Base-by-base conservation (phyloP, 139 green algal species). In the Eudorina sp. region DNA sequence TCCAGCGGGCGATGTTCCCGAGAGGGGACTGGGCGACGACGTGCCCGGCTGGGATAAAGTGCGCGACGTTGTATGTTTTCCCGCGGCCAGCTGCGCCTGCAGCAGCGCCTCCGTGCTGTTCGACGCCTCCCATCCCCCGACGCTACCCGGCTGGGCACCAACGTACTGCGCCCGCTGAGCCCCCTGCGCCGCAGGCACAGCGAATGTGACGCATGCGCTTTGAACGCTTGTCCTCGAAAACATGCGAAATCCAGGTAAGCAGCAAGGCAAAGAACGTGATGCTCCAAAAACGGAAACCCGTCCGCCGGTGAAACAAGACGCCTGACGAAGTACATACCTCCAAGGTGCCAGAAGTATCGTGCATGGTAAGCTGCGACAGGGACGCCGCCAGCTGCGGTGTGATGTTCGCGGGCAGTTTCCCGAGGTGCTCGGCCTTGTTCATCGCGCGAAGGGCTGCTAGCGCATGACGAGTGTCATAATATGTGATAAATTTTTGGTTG, bases 401-500 rank as follows among this genome's bases (percentile, higher is more conserved):
- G 78, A 93, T 79, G 69, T 93, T 83, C 9, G 60, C 25, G 55
- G 90, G 90, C 60, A 93, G 73, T 73, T 90, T 91, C 64, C 83
- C 88, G 5, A 93, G 88, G 38, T 92, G 84, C 89, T 94, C 93
- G 13, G 93, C 95, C 11, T 89, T 85, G 83, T 95, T 93, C 90
- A 96, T 94, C 9, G 92, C 94, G 11, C 86, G 81, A 68, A 95
- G 88, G 7, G 94, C 95, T 4, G 90, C 88, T 25, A 90, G 89
- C 18, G 93, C 94, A 78, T 95, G 92, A 18, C 95, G 91, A 40
- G 94, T 90, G 80, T 99, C 97, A 74, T 96, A 99, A 51, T 96
- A 99, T 79, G 98, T 96, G 2, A 99, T 93, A 53, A 98, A 95
- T 91, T 96, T 96, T 75, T 97, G 95, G 82, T 91, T 93, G 48